phyloP scores from a whole-genome alignment of 352 stramenopile genomes.

The Globisporangium radiosum region DNA sequence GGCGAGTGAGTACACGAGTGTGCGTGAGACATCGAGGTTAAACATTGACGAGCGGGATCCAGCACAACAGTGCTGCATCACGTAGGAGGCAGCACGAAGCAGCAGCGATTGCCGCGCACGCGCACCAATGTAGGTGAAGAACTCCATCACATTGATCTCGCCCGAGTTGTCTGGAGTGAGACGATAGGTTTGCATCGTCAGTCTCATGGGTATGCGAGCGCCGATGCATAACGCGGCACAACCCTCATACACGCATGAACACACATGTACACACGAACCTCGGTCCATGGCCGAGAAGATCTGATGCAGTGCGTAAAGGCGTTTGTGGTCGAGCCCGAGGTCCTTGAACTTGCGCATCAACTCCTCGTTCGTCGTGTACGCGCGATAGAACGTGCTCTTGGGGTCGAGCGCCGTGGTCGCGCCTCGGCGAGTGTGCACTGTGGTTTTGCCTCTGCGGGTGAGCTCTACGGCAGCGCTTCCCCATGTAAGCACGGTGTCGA shows the following conservation, averaged over 20 bases:
- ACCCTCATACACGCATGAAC: too few species aligned
- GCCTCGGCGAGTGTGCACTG: too few species aligned
- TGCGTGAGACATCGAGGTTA: too few species aligned
- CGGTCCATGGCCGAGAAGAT: constrained; percentile 55
- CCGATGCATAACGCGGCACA: neutral
- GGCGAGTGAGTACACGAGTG: too few species aligned
- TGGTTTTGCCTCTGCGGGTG: too few species aligned
- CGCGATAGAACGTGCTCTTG: constrained; percentile 17
- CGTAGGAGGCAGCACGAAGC: neutral
- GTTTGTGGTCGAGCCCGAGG: constrained; percentile 38
- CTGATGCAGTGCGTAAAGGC: constrained; percentile 39
- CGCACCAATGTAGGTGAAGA: constrained; percentile 60
- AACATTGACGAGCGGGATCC: neutral
- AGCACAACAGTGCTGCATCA: neutral
- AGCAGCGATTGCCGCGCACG: neutral
- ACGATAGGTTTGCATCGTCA: too few species aligned
- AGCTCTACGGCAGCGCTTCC: too few species aligned
- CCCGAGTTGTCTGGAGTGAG: constrained; percentile 36
- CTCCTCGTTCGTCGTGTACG: constrained; percentile 34
- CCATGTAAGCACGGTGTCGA: neutral
- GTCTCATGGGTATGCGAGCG: too few species aligned
- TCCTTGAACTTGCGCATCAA: constrained; percentile 29
- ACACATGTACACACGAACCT: constrained; percentile 13
- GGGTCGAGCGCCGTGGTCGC: neutral
- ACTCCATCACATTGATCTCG: constrained; percentile 61